phyloP scores from a whole-genome alignment of 805 yeast genomes.

The Candida sanyiensis region DNA sequence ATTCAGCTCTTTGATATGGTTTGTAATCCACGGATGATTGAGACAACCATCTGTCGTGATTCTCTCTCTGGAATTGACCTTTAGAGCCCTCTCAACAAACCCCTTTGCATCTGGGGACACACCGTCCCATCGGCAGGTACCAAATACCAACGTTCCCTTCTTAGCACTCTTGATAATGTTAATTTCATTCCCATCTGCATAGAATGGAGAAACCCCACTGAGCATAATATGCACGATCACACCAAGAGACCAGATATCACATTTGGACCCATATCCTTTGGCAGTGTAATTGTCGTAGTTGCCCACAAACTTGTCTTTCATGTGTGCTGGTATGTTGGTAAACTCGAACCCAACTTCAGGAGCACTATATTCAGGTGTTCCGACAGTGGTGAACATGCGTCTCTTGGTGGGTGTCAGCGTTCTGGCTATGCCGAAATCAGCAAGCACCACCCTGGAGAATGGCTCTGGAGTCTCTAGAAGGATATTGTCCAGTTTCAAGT shows the following conservation, averaged over 20 bases:
- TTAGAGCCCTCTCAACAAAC: constrained; percentile 38
- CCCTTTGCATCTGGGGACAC: constrained; percentile 39
- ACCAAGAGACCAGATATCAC: constrained; percentile 70
- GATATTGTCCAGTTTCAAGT: constrained; percentile 51
- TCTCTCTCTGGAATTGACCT: constrained; percentile 34
- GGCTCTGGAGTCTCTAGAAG: constrained; percentile 48
- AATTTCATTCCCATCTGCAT: constrained; percentile 38
- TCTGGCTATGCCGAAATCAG: constrained; percentile 64
- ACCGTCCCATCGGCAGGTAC: constrained; percentile 36
- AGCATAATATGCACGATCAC: constrained; percentile 52
- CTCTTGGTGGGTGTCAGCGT: constrained; percentile 24
- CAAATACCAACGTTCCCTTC: constrained; percentile 36
- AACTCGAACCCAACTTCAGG: constrained; percentile 56
- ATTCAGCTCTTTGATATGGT: constrained; percentile 32
- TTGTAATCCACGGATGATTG: constrained; percentile 43
- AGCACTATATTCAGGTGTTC: constrained; percentile 68
- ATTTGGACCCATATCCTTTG: constrained; percentile 46
- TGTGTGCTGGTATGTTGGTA: constrained; percentile 25
- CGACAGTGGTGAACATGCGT: constrained; percentile 47
- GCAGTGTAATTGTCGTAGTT: constrained; percentile 11
- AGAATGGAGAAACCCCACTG: constrained; percentile 63
- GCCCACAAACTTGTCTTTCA: constrained; percentile 23
- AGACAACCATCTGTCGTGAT: constrained; percentile 35
- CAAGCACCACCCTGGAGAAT: constrained; percentile 48
- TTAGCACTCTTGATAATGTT: constrained; percentile 38